Evolutionary conservation across 1,284 basidiomycete genomes (phyloP), one percentile per base, ranked within the genome.

Genomic region (Austropuccinia psidii): DNA sequence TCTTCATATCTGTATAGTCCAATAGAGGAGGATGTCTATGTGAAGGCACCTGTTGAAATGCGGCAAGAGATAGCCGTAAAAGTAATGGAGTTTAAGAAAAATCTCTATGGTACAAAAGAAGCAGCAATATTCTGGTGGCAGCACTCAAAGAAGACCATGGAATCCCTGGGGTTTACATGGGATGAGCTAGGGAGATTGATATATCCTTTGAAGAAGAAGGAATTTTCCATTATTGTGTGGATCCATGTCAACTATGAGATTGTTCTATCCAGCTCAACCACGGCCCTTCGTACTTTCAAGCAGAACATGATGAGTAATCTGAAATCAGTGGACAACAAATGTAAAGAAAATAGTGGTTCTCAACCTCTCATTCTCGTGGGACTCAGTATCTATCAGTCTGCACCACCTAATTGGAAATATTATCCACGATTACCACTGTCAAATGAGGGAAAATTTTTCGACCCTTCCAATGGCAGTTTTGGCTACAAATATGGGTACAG

Each of bases 71-170:
- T 37, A 13, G 24, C 29, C 24, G 31, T 21, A 4, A 52, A 50
- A 27, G 64, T 35, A 11, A 3, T 66, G 6, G 17, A 29, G 21
- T 33, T 43, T 27, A 8, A 31, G 5, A 50, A 66, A 37, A 47
- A 29, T 19, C 64, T 66, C 7, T 52, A 66, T 35, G 64, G 64
- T 5, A 66, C 64, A 11, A 66, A 66, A 21, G 21, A 66, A 52
- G 64, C 64, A 8, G 64, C 6, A 17, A 21, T 29, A 4, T 64
- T 35, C 43, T 64, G 60, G 60, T 64, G 60, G 60, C 37, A 39
- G 2, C 43, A 43, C 41, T 29, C 52, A 9, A 47, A 35, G 27
- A 31, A 15, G 4, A 35, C 33, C 17, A 27, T 66, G 7, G 19
- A 9, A 2, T 15, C 4, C 4, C 24, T 52, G n/a, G 41, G 47